These are phyloP conservation scores for Odonthalia washingtoniensis DNA, from an alignment of 31 red algal genomes.

Conservation along the genomic window DNA sequence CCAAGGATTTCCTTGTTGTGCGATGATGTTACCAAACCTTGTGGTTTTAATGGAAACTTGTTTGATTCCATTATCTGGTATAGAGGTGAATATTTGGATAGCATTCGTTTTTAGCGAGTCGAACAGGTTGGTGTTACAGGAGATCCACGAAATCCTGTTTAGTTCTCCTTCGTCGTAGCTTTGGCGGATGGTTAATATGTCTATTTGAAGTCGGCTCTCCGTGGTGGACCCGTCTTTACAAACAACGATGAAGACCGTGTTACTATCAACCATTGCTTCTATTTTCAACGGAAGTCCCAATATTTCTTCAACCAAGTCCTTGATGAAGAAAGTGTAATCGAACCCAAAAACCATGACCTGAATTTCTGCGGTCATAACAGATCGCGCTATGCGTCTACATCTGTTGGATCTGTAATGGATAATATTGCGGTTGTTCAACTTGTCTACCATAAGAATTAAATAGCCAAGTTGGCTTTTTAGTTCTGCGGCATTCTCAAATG, in stretches of 20 bases:
- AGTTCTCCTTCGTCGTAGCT: constrained; percentile 23
- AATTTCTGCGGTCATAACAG: constrained; percentile 44
- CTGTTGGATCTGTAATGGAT: constrained; percentile 16
- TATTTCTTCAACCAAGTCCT: constrained; percentile 23
- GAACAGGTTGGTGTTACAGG: not conserved
- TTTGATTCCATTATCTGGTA: too few species aligned
- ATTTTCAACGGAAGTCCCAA: not conserved
- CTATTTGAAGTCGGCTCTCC: constrained; percentile 23
- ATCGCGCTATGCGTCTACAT: constrained; percentile 1
- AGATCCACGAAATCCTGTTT: not conserved
- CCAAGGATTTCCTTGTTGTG: too few species aligned
- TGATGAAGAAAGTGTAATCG: constrained; percentile 1
- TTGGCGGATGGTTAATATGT: not conserved
- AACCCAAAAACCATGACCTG: constrained; percentile 11
- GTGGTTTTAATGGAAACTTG: too few species aligned
- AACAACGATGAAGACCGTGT: constrained; percentile 17
- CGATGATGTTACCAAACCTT: too few species aligned
- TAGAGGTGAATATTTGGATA: too few species aligned
- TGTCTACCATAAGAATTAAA: too few species aligned
- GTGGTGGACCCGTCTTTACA: not conserved
- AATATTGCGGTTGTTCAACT: too few species aligned
- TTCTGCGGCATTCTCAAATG: constrained; percentile 15
- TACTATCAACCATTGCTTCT: constrained; percentile 15
- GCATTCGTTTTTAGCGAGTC: constrained; percentile 26
- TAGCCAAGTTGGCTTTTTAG: too few species aligned